phyloP scores from a whole-genome alignment of 345 rosid species.

The Physaria fendleri region DNA sequence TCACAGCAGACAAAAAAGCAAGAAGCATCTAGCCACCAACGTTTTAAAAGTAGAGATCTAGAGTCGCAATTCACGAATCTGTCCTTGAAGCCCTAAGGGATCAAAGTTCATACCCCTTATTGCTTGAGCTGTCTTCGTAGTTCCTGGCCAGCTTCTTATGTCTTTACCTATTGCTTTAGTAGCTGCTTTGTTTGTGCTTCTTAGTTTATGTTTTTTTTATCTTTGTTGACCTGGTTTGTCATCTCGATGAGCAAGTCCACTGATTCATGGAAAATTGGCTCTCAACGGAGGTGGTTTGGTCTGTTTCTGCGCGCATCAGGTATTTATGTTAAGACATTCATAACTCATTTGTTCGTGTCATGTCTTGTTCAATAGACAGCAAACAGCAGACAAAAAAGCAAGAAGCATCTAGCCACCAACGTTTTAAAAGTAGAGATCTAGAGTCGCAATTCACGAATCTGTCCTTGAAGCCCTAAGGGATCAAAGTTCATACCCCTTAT shows the following conservation, averaged over 20 bases:
- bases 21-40: constrained; percentile 63
- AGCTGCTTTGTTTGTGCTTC: not conserved
- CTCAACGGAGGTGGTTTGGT: not conserved
- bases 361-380: not conserved
- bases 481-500: not conserved
- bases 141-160: constrained; percentile 4
- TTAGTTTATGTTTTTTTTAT: not conserved
- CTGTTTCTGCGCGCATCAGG: not conserved
- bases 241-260: not conserved
- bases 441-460: constrained; percentile 76
- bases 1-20: constrained; percentile 34
- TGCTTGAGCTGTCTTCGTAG: constrained; percentile 11
- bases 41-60: constrained; percentile 65
- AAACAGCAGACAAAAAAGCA: constrained; percentile 35
- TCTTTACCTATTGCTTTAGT: not conserved
- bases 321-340: constrained; percentile 3
- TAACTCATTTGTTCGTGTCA: constrained; percentile 6
- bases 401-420: constrained; percentile 63
- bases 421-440: constrained; percentile 65
- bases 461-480: constrained; percentile 39
- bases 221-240: constrained; percentile 9
- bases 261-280: not conserved
- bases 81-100: constrained; percentile 39
- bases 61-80: constrained; percentile 76
- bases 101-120: not conserved